Conservation (phyloP, 192 early-diverging fungal species). For the Podochytrium sp. region DNA sequence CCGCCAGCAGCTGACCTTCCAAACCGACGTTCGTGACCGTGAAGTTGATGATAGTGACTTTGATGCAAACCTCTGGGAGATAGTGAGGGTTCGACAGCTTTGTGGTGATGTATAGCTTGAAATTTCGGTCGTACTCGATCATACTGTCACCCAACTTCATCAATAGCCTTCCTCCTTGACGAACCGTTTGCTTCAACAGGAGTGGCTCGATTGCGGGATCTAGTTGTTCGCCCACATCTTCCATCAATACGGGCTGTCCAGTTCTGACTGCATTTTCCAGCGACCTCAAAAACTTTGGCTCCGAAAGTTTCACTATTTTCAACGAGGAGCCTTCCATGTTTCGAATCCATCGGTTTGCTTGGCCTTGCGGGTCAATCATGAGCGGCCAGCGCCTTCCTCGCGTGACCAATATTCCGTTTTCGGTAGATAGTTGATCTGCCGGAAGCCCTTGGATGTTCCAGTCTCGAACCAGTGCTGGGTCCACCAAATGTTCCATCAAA, state of each 20-base stretch:
- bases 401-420: conserved; percentile 64
- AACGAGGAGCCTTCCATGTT: conserved; percentile 59
- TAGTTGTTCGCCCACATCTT: conserved; percentile 64
- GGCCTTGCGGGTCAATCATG: conserved; percentile 66
- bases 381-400: conserved; percentile 60
- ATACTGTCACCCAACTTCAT: conserved; percentile 67
- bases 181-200: conserved; percentile 61
- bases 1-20: conserved; percentile 64
- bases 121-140: conserved; percentile 67
- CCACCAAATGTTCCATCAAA: conserved; percentile 52
- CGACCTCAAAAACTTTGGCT: conserved; percentile 61
- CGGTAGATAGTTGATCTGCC: conserved; percentile 57
- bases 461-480: conserved; percentile 58
- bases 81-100: conserved; percentile 69
- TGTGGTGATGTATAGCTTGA: conserved; percentile 67
- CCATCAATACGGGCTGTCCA: conserved; percentile 60
- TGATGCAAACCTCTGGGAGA: conserved; percentile 67
- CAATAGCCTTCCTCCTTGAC: conserved; percentile 59
- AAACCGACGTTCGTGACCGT: conserved; percentile 65
- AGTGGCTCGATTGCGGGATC: conserved; percentile 66
- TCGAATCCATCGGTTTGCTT: conserved; percentile 65
- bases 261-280: conserved; percentile 67
- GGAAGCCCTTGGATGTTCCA: conserved; percentile 69
- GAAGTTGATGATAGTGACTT: conserved; percentile 71
- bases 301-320: conserved; percentile 59